Percentiles rank a stretch among this genome's conserved stretches.
Conservation (phyloP, 1,139 yeast species). For the Yamadazyma dushanensis region DNA sequence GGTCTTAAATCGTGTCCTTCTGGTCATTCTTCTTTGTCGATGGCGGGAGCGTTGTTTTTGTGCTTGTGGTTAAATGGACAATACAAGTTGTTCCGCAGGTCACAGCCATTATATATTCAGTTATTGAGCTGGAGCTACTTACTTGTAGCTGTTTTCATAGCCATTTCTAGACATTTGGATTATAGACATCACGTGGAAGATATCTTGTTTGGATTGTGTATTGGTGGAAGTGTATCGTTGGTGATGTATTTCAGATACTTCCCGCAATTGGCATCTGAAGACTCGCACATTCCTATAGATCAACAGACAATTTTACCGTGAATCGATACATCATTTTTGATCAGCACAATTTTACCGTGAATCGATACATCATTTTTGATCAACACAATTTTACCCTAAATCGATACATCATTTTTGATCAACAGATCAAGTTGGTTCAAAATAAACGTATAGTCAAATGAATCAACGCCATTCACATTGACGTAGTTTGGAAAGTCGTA, state of each 20-base stretch:
- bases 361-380: too few relatives aligned
- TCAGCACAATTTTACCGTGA: too few relatives aligned
- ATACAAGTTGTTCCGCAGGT: slow-evolving; percentile 19
- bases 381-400: too few relatives aligned
- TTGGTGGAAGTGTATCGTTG: slow-evolving; percentile 26
- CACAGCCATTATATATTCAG: slow-evolving; percentile 14
- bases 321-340: too few relatives aligned
- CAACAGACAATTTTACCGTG: slow-evolving; percentile 9
- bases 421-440: too few relatives aligned
- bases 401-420: too few relatives aligned
- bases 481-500: slow-evolving; percentile 16
- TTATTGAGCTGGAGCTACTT: slow-evolving; percentile 25
- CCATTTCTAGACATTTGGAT: slow-evolving; percentile 42
- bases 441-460: slow-evolving; percentile 14
- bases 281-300: slow-evolving; percentile 10
- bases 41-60: slow-evolving; percentile 39
- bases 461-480: slow-evolving; percentile 14
- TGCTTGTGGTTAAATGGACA: slow-evolving; percentile 45
- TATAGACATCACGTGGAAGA: slow-evolving; percentile 48
- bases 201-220: slow-evolving; percentile 34
- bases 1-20: slow-evolving; percentile 50
- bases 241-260: slow-evolving; percentile 28
- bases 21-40: slow-evolving; percentile 48
- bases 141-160: slow-evolving; percentile 35
- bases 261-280: slow-evolving; percentile 10